These are phyloP conservation scores for Ophioceras dolichostomum DNA, from an alignment of 2,329 filamentous ascomycete genomes.

Conservation along the genomic window DNA sequence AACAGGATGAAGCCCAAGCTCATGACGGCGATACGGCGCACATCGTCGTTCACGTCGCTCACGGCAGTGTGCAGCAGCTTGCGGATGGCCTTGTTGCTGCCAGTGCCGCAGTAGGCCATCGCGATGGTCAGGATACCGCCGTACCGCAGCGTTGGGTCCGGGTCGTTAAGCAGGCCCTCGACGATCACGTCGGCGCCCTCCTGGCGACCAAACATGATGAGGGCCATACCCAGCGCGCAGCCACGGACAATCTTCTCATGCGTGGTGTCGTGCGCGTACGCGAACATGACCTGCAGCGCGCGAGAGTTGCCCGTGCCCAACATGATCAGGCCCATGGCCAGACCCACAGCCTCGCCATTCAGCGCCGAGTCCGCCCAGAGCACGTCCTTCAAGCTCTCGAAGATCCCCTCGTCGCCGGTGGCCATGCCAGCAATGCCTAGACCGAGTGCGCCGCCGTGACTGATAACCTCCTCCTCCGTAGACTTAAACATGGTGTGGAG, in stretches of 20 bases:
- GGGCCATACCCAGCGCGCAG: slow-evolving; percentile 87
- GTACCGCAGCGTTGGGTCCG: slow-evolving; percentile 86
- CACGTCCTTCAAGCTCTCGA: slow-evolving; percentile 79
- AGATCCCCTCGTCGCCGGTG: slow-evolving; percentile 80
- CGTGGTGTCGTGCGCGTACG: slow-evolving; percentile 93
- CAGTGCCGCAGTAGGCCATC: slow-evolving; percentile 90
- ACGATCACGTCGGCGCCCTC: slow-evolving; percentile 92
- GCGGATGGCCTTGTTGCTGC: slow-evolving; percentile 96
- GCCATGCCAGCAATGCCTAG: slow-evolving; percentile 97
- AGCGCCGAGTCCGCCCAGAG: slow-evolving; percentile 90
- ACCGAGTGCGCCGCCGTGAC: slow-evolving; percentile 90
- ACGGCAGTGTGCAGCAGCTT: slow-evolving; percentile 93
- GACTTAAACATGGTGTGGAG: slow-evolving; percentile 62
- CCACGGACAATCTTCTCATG: slow-evolving; percentile 98
- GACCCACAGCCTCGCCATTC: slow-evolving; percentile 90
- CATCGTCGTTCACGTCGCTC: slow-evolving; percentile 96
- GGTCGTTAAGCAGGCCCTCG: slow-evolving; percentile 82
- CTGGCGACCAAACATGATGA: slow-evolving; percentile 96
- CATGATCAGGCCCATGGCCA: slow-evolving; percentile 97
- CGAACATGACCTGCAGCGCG: slow-evolving; percentile 91
- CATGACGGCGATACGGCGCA: slow-evolving; percentile 92
- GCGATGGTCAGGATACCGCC: slow-evolving; percentile 99
- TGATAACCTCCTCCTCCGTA: slow-evolving; percentile 82
- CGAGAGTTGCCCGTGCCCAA: slow-evolving; percentile 92
- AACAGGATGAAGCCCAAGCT: slow-evolving; percentile 97